Conservation (phyloP, 2,329 filamentous ascomycete species). For the Ceratocystis harringtonii region DNA sequence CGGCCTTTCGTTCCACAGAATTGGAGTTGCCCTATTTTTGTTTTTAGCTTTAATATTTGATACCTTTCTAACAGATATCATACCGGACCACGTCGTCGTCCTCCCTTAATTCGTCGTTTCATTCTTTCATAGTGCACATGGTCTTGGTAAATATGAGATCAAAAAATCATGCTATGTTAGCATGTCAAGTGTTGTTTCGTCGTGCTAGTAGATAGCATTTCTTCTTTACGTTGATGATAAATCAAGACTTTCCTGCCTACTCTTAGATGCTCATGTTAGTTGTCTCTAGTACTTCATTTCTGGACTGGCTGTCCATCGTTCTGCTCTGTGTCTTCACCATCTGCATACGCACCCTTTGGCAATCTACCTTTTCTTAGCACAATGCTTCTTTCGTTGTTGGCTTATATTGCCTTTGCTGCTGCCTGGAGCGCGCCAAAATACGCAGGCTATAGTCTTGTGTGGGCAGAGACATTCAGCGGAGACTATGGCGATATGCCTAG, state of each 20-base stretch:
- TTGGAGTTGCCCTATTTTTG: neutral
- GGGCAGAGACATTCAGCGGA: conserved; percentile 32
- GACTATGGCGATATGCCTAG: conserved; percentile 24
- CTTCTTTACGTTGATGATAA: no score
- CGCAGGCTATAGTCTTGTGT: conserved; percentile 27
- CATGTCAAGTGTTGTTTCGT: neutral
- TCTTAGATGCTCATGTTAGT: no score
- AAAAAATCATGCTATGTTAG: neutral
- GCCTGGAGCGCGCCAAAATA: conserved; percentile 29
- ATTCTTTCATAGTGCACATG: neutral
- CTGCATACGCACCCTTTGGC: neutral
- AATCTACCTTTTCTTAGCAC: neutral
- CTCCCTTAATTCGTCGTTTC: neutral
- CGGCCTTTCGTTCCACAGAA: neutral
- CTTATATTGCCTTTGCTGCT: conserved; percentile 23
- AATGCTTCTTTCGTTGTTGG: conserved; percentile 13
- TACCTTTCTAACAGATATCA: no score
- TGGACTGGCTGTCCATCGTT: neutral
- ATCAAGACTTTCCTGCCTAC: no score
- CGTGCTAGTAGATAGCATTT: no score
- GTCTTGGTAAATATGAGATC: neutral
- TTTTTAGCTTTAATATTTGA: neutral
- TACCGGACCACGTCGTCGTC: neutral
- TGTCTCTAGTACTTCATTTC: neutral
- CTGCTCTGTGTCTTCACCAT: neutral